A percentile compares a stretch with the other conserved stretches of the same genome.
phyloP scores from a whole-genome alignment of 1,284 basidiomycete species.

The Papiliotrema flavescens region DNA sequence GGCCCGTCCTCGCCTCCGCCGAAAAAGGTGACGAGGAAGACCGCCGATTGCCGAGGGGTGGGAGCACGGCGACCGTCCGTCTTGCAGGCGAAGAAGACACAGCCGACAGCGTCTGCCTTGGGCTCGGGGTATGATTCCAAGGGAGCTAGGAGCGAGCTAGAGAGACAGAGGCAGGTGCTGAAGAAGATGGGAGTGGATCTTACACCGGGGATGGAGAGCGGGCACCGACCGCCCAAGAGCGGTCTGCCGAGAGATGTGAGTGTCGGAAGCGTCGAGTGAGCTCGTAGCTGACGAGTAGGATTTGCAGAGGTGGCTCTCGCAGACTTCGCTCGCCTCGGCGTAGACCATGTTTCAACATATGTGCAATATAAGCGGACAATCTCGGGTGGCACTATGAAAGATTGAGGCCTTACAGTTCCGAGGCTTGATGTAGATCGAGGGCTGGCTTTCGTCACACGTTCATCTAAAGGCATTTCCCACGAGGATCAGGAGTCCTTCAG shows the following conservation, averaged over 20 bases:
- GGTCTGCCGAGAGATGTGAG: slow-evolving; percentile 5
- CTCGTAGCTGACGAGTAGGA: not conserved
- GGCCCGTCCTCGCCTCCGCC: not conserved
- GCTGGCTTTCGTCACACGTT: too few relatives aligned
- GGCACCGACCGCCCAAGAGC: slow-evolving; percentile 3
- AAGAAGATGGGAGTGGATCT: slow-evolving; percentile 4
- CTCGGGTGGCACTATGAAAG: too few relatives aligned
- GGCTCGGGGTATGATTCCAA: not conserved
- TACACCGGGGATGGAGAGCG: slow-evolving; percentile 6
- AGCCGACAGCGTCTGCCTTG: not conserved
- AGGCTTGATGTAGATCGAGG: too few relatives aligned
- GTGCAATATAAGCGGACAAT: too few relatives aligned
- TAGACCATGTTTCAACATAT: not conserved
- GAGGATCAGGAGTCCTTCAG: too few relatives aligned
- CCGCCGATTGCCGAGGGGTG: not conserved
- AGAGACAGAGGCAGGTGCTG: slow-evolving; percentile 1
- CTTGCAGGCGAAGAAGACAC: not conserved
- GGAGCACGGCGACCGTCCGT: not conserved
- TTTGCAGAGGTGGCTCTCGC: not conserved
- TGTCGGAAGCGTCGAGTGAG: not conserved
- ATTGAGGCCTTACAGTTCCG: too few relatives aligned
- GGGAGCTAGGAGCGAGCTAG: not conserved
- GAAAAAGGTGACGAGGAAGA: not conserved
- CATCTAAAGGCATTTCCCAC: too few relatives aligned
- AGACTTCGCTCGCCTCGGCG: not conserved